phyloP scores from a whole-genome alignment of 768 basidiomycete species.

The Pholiota conissans region DNA sequence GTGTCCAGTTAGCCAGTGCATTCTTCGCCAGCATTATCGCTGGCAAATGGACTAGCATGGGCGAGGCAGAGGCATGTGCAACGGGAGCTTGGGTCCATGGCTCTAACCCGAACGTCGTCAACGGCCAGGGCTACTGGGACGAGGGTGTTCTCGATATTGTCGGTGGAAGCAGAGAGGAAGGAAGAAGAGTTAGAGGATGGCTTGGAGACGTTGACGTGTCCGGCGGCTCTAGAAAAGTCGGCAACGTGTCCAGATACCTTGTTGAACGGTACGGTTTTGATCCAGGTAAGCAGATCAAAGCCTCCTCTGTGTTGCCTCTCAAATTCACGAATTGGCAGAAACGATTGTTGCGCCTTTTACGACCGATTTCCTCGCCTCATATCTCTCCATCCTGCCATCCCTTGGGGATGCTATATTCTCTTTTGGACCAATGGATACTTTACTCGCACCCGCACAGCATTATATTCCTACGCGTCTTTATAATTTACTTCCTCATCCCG shows the following conservation, averaged over 20 bases:
- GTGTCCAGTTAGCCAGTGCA: conserved; percentile 74
- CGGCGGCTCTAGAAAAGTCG: conserved; percentile 62
- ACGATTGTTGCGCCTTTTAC: conserved; percentile 76
- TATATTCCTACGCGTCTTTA: conserved; percentile 76
- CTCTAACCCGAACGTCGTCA: conserved; percentile 25
- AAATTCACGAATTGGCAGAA: conserved; percentile 38
- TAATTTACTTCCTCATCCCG: conserved; percentile 77
- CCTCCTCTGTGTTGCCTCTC: conserved; percentile 4
- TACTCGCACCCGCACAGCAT: conserved; percentile 74
- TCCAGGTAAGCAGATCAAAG: conserved; percentile 43
- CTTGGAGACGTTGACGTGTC: conserved; percentile 79
- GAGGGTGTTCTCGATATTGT: conserved; percentile 77
- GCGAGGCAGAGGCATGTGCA: conserved; percentile 75
- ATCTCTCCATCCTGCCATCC: conserved; percentile 75
- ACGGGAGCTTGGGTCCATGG: conserved; percentile 82
- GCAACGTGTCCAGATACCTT: conserved; percentile 71
- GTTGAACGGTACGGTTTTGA: conserved; percentile 83
- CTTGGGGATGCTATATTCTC: conserved; percentile 74
- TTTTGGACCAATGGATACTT: conserved; percentile 79
- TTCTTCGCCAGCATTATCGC: conserved; percentile 71
- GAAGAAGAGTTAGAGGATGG: conserved; percentile 71
- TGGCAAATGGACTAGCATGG: conserved; percentile 72
- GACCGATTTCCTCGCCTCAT: conserved; percentile 72
- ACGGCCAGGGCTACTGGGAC: conserved; percentile 68
- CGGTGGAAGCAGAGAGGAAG: conserved; percentile 75